These are phyloP conservation scores for Aureobasidium namibiae DNA, from an alignment of 2,329 filamentous ascomycete species.

Conservation along the genomic window DNA sequence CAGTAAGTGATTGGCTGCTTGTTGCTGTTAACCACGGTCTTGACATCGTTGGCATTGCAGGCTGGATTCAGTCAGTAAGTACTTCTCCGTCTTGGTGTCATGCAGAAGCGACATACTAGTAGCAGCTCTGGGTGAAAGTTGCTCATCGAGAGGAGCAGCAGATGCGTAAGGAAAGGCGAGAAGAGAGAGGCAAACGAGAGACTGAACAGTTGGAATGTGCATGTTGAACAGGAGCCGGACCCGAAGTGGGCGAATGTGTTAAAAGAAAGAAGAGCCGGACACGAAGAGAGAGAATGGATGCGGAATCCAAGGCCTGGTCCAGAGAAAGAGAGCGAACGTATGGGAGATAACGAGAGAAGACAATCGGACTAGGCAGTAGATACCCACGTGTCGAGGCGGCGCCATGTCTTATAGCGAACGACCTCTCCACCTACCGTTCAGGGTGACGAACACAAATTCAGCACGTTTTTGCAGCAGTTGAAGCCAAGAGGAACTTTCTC, in stretches of 20 bases:
- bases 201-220: constrained; percentile 4
- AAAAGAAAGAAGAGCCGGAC: too few species aligned
- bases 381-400: background rate
- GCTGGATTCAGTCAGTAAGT: background rate
- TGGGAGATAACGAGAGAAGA: background rate
- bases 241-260: background rate
- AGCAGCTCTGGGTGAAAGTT: constrained; percentile 1
- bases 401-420: constrained; percentile 11
- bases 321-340: background rate
- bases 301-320: too few species aligned
- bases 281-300: too few species aligned
- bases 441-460: background rate
- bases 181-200: constrained; percentile 9
- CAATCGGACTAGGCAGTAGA: background rate
- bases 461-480: constrained; percentile 1
- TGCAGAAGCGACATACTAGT: background rate
- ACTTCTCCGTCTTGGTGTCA: background rate
- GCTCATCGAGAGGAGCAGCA: constrained; percentile 5
- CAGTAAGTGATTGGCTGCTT: constrained; percentile 5
- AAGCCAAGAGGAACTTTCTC: background rate
- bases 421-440: background rate
- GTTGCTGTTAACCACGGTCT: background rate
- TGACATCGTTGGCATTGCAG: constrained; percentile 7
- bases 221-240: background rate
- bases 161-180: constrained; percentile 1